Evolutionary conservation across 495 filamentous ascomycete species (phyloP), one percentile per base, ranked within the genome.

Genomic region (Sphaerosporella brunnea): DNA sequence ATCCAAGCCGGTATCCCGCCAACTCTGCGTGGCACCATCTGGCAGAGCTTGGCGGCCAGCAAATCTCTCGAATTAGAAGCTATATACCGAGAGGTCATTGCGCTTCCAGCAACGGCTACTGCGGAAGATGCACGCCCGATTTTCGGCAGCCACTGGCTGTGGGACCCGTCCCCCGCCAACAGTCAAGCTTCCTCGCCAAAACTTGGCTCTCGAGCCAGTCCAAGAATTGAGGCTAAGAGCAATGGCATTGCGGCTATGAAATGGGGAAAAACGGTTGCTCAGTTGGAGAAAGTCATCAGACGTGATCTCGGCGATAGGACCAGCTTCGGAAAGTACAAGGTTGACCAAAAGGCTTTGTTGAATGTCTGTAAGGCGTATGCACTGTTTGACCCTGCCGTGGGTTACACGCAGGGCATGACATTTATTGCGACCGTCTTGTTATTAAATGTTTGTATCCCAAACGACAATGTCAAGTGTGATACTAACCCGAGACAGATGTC

Each of bases 381-480:
- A 1, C 68, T 99, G 34, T 94, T 86, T 55, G 90, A 99, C 63
- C 84, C 93, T 48, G 78, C 69, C 7, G 88, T 99, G 7, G 87
- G 90, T 13, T 99, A 99, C 65, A 90, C 90, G 4, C 90, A 99
- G 61, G 90, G 90, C 50, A 96, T 99, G 82, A 99, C 95, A 52
- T 99, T 99, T 59, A 76, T 99, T 44, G 81, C 80, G 15, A 96
- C 95, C 81, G 90, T 92, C n/a, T 63, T 99, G 24, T 70, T 99
- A 3, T 93, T 99, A 64, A 96, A 94, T 60, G 82, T 84, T 67
- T 73, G 78, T 63, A 25, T 21, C 1, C 54, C 23, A 51, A 24
- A 30, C 26, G 8, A 20, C 18, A 19, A 24, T 2, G 30, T 36
- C 8, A 43, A 4, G 18, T 43, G 7, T 21, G 18, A 13, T 23